phyloP scores from a whole-genome alignment of 2,329 filamentous ascomycete species.

The Magnaporthiopsis incrustans region DNA sequence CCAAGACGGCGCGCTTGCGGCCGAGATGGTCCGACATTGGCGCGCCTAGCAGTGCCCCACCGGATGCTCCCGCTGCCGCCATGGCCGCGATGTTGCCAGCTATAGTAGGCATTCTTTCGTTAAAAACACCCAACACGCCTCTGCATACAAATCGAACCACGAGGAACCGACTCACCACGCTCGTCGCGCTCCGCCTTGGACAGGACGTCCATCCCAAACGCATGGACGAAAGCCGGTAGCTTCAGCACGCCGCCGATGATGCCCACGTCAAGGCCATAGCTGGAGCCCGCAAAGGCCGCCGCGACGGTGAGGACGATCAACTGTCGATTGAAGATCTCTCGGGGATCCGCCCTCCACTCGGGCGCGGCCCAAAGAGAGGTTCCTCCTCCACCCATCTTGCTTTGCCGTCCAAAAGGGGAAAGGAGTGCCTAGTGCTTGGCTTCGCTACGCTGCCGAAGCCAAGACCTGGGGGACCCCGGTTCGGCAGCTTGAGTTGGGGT shows the following conservation, averaged over 20 bases:
- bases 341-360: slow-evolving; percentile 27
- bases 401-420: neutral
- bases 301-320: slow-evolving; percentile 24
- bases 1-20: slow-evolving; percentile 21
- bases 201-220: slow-evolving; percentile 25
- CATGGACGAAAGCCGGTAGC: slow-evolving; percentile 25
- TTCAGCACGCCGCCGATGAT: slow-evolving; percentile 31
- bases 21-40: slow-evolving; percentile 28
- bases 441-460: neutral
- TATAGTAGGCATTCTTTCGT: slow-evolving; percentile 3
- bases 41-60: slow-evolving; percentile 27
- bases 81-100: slow-evolving; percentile 25
- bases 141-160: too few species aligned
- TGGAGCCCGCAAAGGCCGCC: slow-evolving; percentile 27
- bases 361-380: slow-evolving; percentile 28
- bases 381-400: slow-evolving; percentile 27
- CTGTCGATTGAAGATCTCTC: slow-evolving; percentile 27
- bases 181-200: slow-evolving; percentile 20
- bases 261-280: slow-evolving; percentile 30
- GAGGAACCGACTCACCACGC: slow-evolving; percentile 8
- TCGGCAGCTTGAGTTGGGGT: neutral
- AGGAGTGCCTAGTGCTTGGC: neutral
- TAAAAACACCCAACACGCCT: too few species aligned
- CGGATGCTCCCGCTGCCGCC: slow-evolving; percentile 28
- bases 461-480: neutral